These are phyloP conservation scores for Phytophthora meadii DNA, from an alignment of 352 stramenopile genomes.

Conservation along the genomic window DNA sequence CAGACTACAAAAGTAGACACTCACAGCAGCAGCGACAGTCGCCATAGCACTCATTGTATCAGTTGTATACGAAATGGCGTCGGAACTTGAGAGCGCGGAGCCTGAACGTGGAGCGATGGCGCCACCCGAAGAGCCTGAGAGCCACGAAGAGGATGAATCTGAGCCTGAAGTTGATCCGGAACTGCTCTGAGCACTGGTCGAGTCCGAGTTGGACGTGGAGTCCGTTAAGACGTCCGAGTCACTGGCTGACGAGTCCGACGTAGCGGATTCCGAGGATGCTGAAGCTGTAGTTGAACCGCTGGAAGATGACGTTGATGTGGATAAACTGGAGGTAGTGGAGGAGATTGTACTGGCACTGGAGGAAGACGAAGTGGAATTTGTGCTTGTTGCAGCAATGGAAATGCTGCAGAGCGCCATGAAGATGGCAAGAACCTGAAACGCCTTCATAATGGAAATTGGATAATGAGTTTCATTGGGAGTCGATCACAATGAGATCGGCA, in stretches of 20 bases:
- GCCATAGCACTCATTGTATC: background rate
- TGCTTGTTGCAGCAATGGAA: constrained; percentile 4
- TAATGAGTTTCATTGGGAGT: background rate
- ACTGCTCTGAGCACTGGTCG: constrained; percentile 14
- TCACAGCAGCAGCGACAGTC: background rate
- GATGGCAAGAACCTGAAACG: constrained; percentile 19
- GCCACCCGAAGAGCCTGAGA: constrained; percentile 3
- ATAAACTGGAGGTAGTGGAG: constrained; percentile 1
- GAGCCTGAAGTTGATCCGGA: constrained; percentile 13
- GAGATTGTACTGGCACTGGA: background rate
- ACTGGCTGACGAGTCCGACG: constrained; percentile 2
- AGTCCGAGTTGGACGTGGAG: constrained; percentile 15
- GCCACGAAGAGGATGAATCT: constrained; percentile 5
- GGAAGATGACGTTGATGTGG: background rate
- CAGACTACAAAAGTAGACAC: constrained; percentile 8
- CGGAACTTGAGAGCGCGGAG: constrained; percentile 16
- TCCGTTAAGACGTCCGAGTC: constrained; percentile 11
- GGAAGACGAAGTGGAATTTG: background rate
- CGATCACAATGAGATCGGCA: background rate
- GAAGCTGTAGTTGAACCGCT: background rate
- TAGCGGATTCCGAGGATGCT: background rate
- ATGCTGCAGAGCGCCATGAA: constrained; percentile 11
- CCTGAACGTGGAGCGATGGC: constrained; percentile 23
- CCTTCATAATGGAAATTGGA: constrained; percentile 20
- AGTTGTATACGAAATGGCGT: constrained; percentile 1